Evolutionary conservation across 441 rosid genomes (phyloP).

Genomic region (Erodium moschatum): DNA sequence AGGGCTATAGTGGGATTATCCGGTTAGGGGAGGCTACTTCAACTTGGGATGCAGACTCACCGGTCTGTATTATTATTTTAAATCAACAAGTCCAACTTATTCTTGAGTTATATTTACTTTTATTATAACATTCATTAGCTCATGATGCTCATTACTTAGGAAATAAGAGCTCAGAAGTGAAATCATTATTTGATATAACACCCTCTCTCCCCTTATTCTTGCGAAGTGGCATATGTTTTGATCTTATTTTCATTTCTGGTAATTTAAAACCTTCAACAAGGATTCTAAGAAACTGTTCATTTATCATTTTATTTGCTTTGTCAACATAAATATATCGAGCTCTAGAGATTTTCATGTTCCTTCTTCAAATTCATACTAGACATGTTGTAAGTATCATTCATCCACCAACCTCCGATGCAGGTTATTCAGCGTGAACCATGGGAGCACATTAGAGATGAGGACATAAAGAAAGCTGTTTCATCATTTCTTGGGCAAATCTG

Average conservation of each 20-base stretch:
- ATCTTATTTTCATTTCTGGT: neutral
- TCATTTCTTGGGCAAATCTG: slow-evolving; percentile 89
- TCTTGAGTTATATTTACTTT: slow-evolving; percentile 2
- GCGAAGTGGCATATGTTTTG: neutral
- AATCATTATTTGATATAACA: slow-evolving; percentile 6
- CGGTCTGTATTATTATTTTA: slow-evolving; percentile 37
- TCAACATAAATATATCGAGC: neutral
- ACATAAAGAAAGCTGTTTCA: slow-evolving; percentile 59
- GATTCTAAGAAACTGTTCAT: neutral
- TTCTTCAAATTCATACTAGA: neutral
- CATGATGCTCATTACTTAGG: neutral
- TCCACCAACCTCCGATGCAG: slow-evolving; percentile 27
- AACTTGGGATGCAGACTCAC: slow-evolving; percentile 92
- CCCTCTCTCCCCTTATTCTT: neutral
- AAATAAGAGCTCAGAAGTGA: neutral
- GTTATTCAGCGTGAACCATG: slow-evolving; percentile 89
- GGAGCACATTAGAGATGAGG: slow-evolving; percentile 87
- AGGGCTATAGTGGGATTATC: slow-evolving; percentile 85
- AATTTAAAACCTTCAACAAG: neutral
- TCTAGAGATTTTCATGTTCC: neutral
- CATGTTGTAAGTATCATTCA: slow-evolving; percentile 7
- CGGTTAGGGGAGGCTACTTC: slow-evolving; percentile 97
- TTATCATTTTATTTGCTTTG: neutral
- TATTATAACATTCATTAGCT: neutral
- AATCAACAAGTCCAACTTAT: neutral